A percentile compares a stretch with the other conserved stretches of the same genome.
Conservation (phyloP, 2,329 filamentous ascomycete species). For the Diaporthe citrichinensis region DNA sequence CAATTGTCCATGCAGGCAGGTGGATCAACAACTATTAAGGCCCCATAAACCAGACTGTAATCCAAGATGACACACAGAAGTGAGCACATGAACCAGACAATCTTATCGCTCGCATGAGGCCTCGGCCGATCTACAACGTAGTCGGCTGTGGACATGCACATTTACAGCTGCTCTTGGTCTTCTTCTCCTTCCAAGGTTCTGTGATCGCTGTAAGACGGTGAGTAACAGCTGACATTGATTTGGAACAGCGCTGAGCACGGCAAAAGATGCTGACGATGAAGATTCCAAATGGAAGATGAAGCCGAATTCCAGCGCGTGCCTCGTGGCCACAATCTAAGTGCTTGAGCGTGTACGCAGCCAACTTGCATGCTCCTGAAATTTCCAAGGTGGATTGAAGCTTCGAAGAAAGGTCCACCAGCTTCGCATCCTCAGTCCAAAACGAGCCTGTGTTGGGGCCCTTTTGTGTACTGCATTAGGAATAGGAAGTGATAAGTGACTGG, state of each 20-base stretch:
- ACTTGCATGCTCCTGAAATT: not conserved
- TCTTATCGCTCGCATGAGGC: too few relatives aligned
- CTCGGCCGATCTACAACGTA: not conserved
- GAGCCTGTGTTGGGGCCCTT: not conserved
- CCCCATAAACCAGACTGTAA: not conserved
- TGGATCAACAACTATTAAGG: not conserved
- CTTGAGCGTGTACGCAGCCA: not conserved
- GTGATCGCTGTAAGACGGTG: too few relatives aligned
- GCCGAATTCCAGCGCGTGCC: too few relatives aligned
- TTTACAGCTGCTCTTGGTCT: not conserved
- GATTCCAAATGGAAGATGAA: not conserved
- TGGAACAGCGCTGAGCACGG: not conserved
- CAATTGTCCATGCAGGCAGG: not conserved
- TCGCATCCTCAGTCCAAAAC: not conserved
- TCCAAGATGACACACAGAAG: not conserved
- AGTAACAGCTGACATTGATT: too few relatives aligned
- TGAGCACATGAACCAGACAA: too few relatives aligned
- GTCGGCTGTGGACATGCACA: not conserved
- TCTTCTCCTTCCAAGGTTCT: not conserved
- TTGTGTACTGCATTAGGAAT: not conserved
- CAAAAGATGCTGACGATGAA: too few relatives aligned
- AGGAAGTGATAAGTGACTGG: not conserved
- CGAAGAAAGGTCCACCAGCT: not conserved
- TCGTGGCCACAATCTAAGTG: too few relatives aligned
- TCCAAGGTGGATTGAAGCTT: not conserved